A percentile compares a stretch with the other conserved stretches of the same genome.
Conservation (phyloP, 768 basidiomycete genomes). For the Mycena rebaudengoi region DNA sequence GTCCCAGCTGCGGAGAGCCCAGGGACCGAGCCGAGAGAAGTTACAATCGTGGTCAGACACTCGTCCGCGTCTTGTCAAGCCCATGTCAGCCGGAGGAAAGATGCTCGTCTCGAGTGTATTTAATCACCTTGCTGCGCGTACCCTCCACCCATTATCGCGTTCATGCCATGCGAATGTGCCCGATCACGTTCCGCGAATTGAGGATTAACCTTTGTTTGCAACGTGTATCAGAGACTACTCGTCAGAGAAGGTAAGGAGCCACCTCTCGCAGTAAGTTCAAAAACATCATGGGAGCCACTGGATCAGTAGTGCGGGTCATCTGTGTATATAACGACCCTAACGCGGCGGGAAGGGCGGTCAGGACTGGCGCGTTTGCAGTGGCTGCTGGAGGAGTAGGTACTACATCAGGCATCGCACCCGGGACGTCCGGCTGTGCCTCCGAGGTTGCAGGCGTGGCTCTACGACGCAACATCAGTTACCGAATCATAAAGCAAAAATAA, state of each 20-base stretch:
- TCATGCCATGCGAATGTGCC: slow-evolving; percentile 47
- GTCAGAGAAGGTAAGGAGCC: neutral
- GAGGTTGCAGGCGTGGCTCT: neutral
- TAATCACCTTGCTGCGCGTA: slow-evolving; percentile 84
- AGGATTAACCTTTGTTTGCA: slow-evolving; percentile 83
- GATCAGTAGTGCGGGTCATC: slow-evolving; percentile 82
- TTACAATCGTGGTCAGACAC: slow-evolving; percentile 81
- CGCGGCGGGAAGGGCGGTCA: slow-evolving; percentile 52
- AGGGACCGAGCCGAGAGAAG: slow-evolving; percentile 77
- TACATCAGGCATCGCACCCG: slow-evolving; percentile 8
- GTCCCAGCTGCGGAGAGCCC: slow-evolving; percentile 38
- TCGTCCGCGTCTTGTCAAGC: slow-evolving; percentile 82
- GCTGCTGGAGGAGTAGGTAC: neutral
- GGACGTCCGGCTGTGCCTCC: neutral
- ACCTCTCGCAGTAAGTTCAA: slow-evolving; percentile 73
- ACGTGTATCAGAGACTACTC: neutral
- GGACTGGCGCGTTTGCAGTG: slow-evolving; percentile 43
- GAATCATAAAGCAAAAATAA: neutral
- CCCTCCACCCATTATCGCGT: slow-evolving; percentile 40
- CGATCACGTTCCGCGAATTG: slow-evolving; percentile 86
- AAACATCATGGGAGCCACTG: slow-evolving; percentile 75
- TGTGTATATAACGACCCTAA: slow-evolving; percentile 74
- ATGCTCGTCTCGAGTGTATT: no score
- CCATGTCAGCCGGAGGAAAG: slow-evolving; percentile 30
- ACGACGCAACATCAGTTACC: neutral